phyloP scores from a whole-genome alignment of 2,329 filamentous ascomycete species.

The Colletotrichum tabaci region DNA sequence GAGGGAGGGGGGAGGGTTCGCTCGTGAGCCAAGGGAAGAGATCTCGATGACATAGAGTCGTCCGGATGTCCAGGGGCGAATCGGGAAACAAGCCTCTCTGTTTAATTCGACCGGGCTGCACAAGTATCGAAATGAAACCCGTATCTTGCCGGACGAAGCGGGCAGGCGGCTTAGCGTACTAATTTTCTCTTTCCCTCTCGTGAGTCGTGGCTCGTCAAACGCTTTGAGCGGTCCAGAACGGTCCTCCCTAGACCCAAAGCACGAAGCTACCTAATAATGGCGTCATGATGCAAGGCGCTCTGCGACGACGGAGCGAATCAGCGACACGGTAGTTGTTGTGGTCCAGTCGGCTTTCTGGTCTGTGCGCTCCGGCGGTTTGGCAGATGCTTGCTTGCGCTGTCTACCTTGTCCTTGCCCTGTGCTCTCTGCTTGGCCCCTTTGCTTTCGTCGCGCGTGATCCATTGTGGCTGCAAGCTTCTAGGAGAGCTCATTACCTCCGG shows the following conservation, averaged over 20 bases:
- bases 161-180: slow-evolving; percentile 18
- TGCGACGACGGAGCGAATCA: slow-evolving; percentile 17
- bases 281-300: slow-evolving; percentile 30
- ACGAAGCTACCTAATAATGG: slow-evolving; percentile 20
- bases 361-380: slow-evolving; percentile 18
- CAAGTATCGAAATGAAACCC: slow-evolving; percentile 35
- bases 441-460: slow-evolving; percentile 12
- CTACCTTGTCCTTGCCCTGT: not conserved
- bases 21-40: slow-evolving; percentile 23
- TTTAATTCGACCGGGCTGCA: slow-evolving; percentile 32
- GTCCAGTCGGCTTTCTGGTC: slow-evolving; percentile 11
- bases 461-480: slow-evolving; percentile 35
- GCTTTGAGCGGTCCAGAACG: slow-evolving; percentile 39
- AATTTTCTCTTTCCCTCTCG: slow-evolving; percentile 2
- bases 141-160: slow-evolving; percentile 30
- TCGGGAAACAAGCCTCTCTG: slow-evolving; percentile 38
- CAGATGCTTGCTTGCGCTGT: not conserved
- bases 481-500: not conserved
- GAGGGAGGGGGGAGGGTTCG: slow-evolving; percentile 5
- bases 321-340: not conserved
- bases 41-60: slow-evolving; percentile 41
- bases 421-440: slow-evolving; percentile 14
- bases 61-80: slow-evolving; percentile 25
- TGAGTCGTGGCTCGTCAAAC: slow-evolving; percentile 3
- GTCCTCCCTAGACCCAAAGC: slow-evolving; percentile 32